phyloP scores from a whole-genome alignment of 768 basidiomycete genomes.

The Termitomyces sp. region DNA sequence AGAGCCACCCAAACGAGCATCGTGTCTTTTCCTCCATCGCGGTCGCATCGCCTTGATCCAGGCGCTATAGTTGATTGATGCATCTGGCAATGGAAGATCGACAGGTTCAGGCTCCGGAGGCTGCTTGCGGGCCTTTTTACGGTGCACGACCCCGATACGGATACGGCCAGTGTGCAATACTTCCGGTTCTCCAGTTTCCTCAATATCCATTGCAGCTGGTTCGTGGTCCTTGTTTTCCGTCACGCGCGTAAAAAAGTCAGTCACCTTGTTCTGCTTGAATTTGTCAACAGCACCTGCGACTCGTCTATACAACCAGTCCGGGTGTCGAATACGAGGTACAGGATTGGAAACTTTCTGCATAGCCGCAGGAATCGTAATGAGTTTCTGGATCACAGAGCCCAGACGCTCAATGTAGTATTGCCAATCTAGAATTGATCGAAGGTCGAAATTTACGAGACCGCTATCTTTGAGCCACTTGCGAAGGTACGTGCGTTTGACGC shows the following conservation, averaged over 20 bases:
- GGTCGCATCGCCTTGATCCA: constrained; percentile 77
- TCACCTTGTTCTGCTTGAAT: constrained; percentile 97
- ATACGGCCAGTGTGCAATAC: constrained; percentile 19
- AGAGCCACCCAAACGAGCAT: constrained; percentile 36
- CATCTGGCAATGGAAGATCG: constrained; percentile 52
- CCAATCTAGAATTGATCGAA: constrained; percentile 96
- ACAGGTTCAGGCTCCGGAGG: constrained; percentile 38
- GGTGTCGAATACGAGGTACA: constrained; percentile 91
- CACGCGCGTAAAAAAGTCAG: constrained; percentile 77
- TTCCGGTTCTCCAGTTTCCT: constrained; percentile 41
- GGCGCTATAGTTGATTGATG: constrained; percentile 56
- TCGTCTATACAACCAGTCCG: constrained; percentile 93
- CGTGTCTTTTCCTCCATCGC: constrained; percentile 64
- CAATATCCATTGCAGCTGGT: constrained; percentile 47
- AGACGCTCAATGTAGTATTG: constrained; percentile 96
- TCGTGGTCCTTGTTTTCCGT: constrained; percentile 24
- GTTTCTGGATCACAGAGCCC: constrained; percentile 96
- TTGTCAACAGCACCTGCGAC: constrained; percentile 89
- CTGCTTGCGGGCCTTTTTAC: constrained; percentile 35
- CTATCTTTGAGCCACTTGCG: constrained; percentile 97
- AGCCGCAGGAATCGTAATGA: constrained; percentile 98
- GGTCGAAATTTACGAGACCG: constrained; percentile 78
- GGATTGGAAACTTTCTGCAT: constrained; percentile 97
- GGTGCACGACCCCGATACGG: constrained; percentile 50
- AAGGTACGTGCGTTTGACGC: constrained; percentile 83